Conservation (phyloP, 306 rosid species). For the Rosa persica region DNA sequence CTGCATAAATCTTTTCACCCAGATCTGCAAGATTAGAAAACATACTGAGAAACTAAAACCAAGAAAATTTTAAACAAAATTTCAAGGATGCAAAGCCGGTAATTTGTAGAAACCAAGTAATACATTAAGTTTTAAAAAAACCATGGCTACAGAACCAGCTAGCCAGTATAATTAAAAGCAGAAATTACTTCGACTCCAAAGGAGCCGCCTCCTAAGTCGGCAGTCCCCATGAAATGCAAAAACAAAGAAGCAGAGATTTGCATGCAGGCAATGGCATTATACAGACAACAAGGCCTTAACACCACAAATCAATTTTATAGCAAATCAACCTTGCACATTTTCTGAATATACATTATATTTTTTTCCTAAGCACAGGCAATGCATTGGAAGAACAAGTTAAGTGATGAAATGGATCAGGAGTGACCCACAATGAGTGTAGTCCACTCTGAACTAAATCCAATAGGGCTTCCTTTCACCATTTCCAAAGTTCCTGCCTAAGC, state of each 20-base stretch:
- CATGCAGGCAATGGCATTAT: neutral
- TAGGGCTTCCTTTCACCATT: neutral
- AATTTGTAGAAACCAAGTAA: neutral
- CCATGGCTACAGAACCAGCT: neutral
- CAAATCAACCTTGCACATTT: neutral
- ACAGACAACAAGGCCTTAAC: neutral
- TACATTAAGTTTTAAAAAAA: neutral
- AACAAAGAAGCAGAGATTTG: neutral
- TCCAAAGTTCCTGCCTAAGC: neutral
- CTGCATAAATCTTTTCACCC: constrained; percentile 29
- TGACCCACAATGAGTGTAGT: neutral
- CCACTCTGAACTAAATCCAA: neutral
- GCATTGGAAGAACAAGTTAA: neutral
- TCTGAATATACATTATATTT: neutral
- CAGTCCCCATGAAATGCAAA: neutral
- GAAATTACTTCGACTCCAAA: neutral
- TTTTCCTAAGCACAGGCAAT: neutral
- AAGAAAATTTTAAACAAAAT: constrained; percentile 5
- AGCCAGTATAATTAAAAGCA: constrained; percentile 1
- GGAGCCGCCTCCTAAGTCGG: neutral
- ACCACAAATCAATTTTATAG: neutral
- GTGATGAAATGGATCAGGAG: neutral
- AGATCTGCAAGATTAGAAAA: constrained; percentile 53
- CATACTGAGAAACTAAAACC: constrained; percentile 3
- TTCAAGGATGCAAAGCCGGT: neutral